A percentile compares a stretch with the other conserved stretches of the same genome.
Conservation (phyloP, 1,284 basidiomycete species). For the Omphalotus olearius region DNA sequence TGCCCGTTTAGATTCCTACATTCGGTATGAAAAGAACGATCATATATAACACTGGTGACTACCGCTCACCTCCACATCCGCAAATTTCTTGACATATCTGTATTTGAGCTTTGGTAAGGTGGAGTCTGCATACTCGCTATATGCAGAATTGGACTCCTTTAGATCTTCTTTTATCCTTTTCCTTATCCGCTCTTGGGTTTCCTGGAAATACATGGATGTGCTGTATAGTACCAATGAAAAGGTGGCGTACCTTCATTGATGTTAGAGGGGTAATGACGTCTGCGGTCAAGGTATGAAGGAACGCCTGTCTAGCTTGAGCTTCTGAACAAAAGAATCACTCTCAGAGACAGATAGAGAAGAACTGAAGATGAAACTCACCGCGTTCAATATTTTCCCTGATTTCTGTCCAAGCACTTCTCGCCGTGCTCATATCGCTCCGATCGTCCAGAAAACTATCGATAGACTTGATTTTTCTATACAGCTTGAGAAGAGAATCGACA, state of each 20-base stretch:
- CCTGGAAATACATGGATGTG: conserved; percentile 36
- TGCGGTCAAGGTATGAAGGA: conserved; percentile 61
- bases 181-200: conserved; percentile 82
- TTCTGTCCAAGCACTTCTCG: conserved; percentile 76
- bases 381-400: conserved; percentile 80
- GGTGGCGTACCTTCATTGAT: conserved; percentile 54
- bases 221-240: conserved; percentile 2
- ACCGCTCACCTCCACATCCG: conserved; percentile 70
- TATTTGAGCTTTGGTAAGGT: conserved; percentile 75
- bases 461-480: conserved; percentile 67
- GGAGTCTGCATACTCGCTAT: conserved; percentile 76
- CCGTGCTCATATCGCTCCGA: conserved; percentile 54
- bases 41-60: not conserved
- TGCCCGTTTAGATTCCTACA: conserved; percentile 59
- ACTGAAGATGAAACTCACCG: conserved; percentile 38
- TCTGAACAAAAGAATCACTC: conserved; percentile 41
- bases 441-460: conserved; percentile 66
- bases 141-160: conserved; percentile 67
- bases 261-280: conserved; percentile 72
- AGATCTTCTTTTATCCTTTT: conserved; percentile 88
- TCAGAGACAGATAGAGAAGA: conserved; percentile 2
- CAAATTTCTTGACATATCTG: conserved; percentile 74
- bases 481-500: conserved; percentile 63
- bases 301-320: conserved; percentile 76
- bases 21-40: conserved; percentile 5